Percentiles rank a stretch among this genome's conserved stretches.
These are phyloP conservation scores for Syzygium aqueum DNA, from an alignment of 345 rosid species.

Conservation along the genomic window DNA sequence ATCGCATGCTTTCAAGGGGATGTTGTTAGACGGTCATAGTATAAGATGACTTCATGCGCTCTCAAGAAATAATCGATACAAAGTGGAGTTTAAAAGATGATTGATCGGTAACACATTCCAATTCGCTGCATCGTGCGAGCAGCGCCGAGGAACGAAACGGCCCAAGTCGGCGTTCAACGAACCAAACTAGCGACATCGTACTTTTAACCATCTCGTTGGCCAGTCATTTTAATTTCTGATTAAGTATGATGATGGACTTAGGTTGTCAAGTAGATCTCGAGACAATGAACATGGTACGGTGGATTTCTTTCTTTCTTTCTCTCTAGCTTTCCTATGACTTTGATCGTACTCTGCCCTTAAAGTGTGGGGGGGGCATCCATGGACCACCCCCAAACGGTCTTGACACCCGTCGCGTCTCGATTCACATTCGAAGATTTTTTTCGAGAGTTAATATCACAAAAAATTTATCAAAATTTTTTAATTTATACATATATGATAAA, in stretches of 20 bases:
- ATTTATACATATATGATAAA: no score
- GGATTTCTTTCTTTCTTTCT: not conserved
- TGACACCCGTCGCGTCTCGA: not conserved
- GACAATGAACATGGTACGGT: not conserved
- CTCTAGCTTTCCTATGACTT: not conserved
- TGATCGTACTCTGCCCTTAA: not conserved
- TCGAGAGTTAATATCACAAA: no score
- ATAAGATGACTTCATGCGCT: not conserved
- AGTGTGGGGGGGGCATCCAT: not conserved
- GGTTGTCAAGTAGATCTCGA: not conserved
- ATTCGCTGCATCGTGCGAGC: not conserved
- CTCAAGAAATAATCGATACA: fast-evolving
- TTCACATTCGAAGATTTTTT: not conserved
- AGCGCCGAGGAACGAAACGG: no score
- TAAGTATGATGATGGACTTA: not conserved
- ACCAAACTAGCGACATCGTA: not conserved
- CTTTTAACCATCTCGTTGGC: no score
- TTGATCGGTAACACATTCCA: fast-evolving
- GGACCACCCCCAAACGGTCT: not conserved
- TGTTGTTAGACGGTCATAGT: not conserved
- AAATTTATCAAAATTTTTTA: no score
- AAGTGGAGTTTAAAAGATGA: fast-evolving
- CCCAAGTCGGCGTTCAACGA: not conserved
- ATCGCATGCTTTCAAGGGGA: not conserved
- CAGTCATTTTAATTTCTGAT: no score